These are phyloP conservation scores for Martensiomyces pterosporus DNA, from an alignment of 192 early-diverging fungal species.

Conservation along the genomic window DNA sequence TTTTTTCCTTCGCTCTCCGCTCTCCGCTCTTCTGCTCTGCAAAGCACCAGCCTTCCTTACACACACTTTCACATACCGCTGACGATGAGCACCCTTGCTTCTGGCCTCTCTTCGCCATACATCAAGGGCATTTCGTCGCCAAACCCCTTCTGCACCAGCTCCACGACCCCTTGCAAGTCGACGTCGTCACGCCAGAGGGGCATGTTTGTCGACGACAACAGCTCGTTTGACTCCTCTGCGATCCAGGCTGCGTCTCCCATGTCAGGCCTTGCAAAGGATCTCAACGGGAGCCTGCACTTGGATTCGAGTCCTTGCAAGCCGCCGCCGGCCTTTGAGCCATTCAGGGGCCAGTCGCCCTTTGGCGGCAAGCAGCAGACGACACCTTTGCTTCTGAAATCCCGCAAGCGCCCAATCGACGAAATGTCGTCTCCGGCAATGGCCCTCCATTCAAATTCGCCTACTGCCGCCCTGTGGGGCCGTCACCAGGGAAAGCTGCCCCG, in stretches of 20 bases:
- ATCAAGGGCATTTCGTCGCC: constrained; percentile 23
- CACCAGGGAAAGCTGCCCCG: constrained; percentile 4
- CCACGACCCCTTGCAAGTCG: constrained; percentile 4
- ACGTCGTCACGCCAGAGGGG: background rate
- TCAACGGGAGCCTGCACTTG: constrained; percentile 35
- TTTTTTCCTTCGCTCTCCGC: constrained; percentile 1
- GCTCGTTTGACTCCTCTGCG: too few species aligned
- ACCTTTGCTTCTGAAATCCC: constrained; percentile 21
- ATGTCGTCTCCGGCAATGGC: constrained; percentile 14
- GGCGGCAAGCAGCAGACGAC: constrained; percentile 8
- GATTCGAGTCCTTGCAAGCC: constrained; percentile 6
- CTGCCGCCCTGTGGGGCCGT: constrained; percentile 19
- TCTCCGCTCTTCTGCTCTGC: too few species aligned
- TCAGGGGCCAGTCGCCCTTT: constrained; percentile 13
- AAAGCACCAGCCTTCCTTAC: too few species aligned
- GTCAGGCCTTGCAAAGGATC: constrained; percentile 23
- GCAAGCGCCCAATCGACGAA: constrained; percentile 30
- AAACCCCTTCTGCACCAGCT: constrained; percentile 17
- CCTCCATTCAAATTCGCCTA: constrained; percentile 15
- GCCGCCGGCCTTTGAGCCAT: constrained; percentile 17
- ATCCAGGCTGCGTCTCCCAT: constrained; percentile 19
- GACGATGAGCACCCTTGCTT: constrained; percentile 27
- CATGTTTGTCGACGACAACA: background rate
- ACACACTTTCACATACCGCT: constrained; percentile 3
- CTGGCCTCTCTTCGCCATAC: constrained; percentile 23